Evolutionary conservation across 2,329 filamentous ascomycete genomes (phyloP), one percentile per base, ranked within the genome.

Genomic region (Thielaviopsis punctulata): DNA sequence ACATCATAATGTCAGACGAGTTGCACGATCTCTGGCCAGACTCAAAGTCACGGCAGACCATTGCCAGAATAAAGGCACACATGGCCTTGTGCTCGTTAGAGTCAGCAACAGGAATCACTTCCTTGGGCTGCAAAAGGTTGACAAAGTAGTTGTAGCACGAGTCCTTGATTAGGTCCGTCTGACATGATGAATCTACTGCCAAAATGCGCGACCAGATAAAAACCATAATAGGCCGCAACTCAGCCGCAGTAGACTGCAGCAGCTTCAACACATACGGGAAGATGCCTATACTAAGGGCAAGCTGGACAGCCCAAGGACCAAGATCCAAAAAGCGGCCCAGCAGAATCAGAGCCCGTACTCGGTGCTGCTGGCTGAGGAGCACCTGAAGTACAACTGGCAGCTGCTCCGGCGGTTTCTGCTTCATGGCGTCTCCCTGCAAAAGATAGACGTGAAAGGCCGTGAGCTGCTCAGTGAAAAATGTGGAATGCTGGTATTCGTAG

Each of bases 261-360:
- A 98, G 73, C 67, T 98, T 98, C 30, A 98, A 71, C n/a, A 98
- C 92, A 62, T 98, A 98, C 0, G 92, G 92, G 65, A 98, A 98
- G 57, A 98, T 98, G 22, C 92, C 92, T 56, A 98, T 98, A 65
- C 89, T 95, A 15, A 98, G 74, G 15, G 92, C 92, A 41, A 98
- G 78, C 64, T 96, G 92, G n/a, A 98, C 92, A 25, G 92, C 93
- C 92, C 92, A 98, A 0, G 92, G 92, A 0, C 92, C 92, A 39
- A 96, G 76, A 61, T 98, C 92, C 19, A 98, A 72, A 65, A 98
- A 98, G 58, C 88, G 86, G 54, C 89, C 92, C 0, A 98, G 74
- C 6, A 98, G 70, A 50, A 98, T 93, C 56, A 98, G 73, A 15
- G 92, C 92, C 48, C 92, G 77, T 23, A 98, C 78, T 59, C 92